These are phyloP conservation scores for Rhizopogon salebrosus DNA, from an alignment of 768 basidiomycete species.

Conservation along the genomic window DNA sequence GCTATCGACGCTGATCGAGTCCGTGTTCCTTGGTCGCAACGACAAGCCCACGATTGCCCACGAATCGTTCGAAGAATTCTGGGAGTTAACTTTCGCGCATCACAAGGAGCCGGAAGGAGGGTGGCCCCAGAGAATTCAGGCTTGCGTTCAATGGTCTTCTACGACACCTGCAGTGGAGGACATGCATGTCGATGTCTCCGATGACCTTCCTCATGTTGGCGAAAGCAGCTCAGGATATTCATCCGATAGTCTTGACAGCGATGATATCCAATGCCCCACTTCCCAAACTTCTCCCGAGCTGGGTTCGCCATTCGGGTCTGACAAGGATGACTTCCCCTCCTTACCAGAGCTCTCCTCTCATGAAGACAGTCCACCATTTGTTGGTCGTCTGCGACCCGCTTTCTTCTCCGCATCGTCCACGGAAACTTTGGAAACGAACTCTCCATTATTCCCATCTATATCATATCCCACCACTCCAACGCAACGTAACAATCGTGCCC, in stretches of 20 bases:
- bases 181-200: not conserved
- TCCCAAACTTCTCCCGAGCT: constrained; percentile 7
- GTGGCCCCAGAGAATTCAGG: constrained; percentile 48
- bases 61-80: constrained; percentile 59
- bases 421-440: constrained; percentile 3
- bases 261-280: constrained; percentile 5
- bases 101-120: constrained; percentile 38
- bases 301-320: not conserved
- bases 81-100: constrained; percentile 44
- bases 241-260: constrained; percentile 1
- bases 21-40: constrained; percentile 49
- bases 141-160: constrained; percentile 24
- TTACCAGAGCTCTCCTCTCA: constrained; percentile 2
- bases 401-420: constrained; percentile 13
- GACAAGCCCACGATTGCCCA: constrained; percentile 39
- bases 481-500: constrained; percentile 16
- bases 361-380: constrained; percentile 12
- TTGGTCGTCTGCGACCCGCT: constrained; percentile 25
- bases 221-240: constrained; percentile 12
- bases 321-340: not conserved
- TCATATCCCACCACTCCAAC: constrained; percentile 24
- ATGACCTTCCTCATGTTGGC: constrained; percentile 7
- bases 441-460: constrained; percentile 7
- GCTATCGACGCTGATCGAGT: constrained; percentile 48
- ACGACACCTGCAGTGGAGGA: not conserved